Percentiles rank a stretch among this genome's conserved stretches.
phyloP scores from a whole-genome alignment of 23 red algal genomes.

The Chondrus crispus region DNA sequence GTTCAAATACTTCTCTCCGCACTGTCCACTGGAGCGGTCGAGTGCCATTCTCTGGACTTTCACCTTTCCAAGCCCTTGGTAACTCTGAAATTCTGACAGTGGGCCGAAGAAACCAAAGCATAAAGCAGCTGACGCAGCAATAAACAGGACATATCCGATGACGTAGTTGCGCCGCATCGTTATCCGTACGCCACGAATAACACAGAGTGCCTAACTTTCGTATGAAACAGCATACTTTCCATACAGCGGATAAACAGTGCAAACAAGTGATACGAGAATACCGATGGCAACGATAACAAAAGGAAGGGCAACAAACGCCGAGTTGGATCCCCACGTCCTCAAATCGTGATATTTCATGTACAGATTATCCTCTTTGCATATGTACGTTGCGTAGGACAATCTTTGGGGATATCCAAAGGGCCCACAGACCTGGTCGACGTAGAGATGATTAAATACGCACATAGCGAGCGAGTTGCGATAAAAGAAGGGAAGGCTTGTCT shows the following conservation, averaged over 20 bases:
- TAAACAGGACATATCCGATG: not conserved
- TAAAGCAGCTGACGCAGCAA: not conserved
- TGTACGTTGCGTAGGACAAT: conserved; percentile 62
- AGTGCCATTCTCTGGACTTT: conserved; percentile 20
- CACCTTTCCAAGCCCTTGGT: conserved; percentile 10
- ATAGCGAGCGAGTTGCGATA: conserved; percentile 53
- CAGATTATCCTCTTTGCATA: conserved; percentile 36
- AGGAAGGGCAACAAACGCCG: conserved; percentile 70
- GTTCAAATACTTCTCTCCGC: not conserved
- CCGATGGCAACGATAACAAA: conserved; percentile 53
- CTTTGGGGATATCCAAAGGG: conserved; percentile 52
- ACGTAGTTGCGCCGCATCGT: not conserved
- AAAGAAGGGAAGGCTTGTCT: conserved; percentile 54
- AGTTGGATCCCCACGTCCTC: conserved; percentile 26
- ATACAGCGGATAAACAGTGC: conserved; percentile 12
- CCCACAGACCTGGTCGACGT: conserved; percentile 64
- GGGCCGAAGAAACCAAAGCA: conserved; percentile 51
- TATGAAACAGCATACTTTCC: not conserved
- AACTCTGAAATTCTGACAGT: conserved; percentile 32
- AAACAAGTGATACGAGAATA: not conserved
- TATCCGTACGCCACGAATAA: not conserved
- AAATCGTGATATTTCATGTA: conserved; percentile 53
- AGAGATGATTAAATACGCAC: conserved; percentile 68
- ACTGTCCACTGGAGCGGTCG: not conserved
- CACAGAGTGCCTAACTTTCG: not conserved